Conservation (phyloP, 495 filamentous ascomycete species). For the Neurospora sp. region DNA sequence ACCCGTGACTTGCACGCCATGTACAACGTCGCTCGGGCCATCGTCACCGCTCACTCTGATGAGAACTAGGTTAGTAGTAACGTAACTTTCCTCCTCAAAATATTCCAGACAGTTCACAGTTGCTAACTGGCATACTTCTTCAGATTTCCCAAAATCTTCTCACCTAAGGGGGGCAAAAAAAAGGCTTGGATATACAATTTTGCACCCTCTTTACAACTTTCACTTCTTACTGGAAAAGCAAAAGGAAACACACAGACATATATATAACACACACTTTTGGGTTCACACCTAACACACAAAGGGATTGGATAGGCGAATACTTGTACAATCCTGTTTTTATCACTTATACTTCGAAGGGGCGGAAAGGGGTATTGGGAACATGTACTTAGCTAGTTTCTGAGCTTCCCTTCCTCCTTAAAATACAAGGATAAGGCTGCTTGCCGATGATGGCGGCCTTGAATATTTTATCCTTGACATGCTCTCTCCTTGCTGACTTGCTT, state of each 20-base stretch:
- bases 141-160: not conserved
- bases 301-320: not conserved
- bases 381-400: not conserved
- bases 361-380: not conserved
- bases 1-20: conserved; percentile 26
- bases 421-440: not conserved
- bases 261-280: not conserved
- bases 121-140: not conserved
- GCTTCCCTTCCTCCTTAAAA: not conserved
- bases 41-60: conserved; percentile 15
- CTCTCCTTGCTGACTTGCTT: not conserved
- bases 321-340: not conserved
- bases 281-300: not conserved
- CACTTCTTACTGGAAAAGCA: not conserved
- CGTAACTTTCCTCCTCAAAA: not conserved
- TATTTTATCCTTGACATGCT: not conserved
- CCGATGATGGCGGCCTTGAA: not conserved
- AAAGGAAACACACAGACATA: not conserved
- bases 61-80: not conserved
- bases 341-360: not conserved
- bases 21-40: conserved; percentile 20
- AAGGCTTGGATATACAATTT: not conserved
- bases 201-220: not conserved
- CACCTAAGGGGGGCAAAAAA: not conserved
- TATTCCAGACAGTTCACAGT: not conserved